These are phyloP conservation scores for Arthrinium phaeospermum DNA, from an alignment of 2,329 filamentous ascomycete species.

Conservation along the genomic window DNA sequence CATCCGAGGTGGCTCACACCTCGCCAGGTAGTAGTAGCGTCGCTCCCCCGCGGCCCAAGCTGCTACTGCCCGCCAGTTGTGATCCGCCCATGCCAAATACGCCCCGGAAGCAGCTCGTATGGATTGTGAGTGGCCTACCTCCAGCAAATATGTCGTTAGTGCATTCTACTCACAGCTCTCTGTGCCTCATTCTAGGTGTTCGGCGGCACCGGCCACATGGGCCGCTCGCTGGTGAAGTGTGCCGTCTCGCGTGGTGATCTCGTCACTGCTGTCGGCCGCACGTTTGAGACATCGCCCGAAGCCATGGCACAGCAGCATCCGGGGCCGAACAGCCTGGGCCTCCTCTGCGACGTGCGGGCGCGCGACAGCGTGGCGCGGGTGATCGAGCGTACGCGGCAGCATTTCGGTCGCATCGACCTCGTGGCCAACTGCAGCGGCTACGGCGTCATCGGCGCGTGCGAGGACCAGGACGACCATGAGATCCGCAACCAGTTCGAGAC, in stretches of 20 bases:
- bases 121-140: conserved; percentile 71
- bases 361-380: conserved; percentile 77
- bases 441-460: conserved; percentile 92
- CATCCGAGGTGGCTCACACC: conserved; percentile 33
- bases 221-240: conserved; percentile 83
- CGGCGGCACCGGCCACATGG: conserved; percentile 96
- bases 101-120: conserved; percentile 77
- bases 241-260: conserved; percentile 81
- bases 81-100: conserved; percentile 78
- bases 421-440: conserved; percentile 95
- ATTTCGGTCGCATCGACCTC: conserved; percentile 84
- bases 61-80: conserved; percentile 80
- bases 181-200: conserved; percentile 67
- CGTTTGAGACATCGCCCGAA: conserved; percentile 74
- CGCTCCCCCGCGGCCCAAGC: conserved; percentile 24
- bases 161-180: not conserved
- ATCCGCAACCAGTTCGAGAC: conserved; percentile 96
- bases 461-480: conserved; percentile 96
- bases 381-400: conserved; percentile 71
- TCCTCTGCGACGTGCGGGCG: conserved; percentile 90
- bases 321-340: conserved; percentile 68
- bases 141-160: not conserved
- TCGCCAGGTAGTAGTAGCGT: conserved; percentile 36
- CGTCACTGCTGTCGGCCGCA: conserved; percentile 85
- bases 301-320: conserved; percentile 74